Evolutionary conservation across 352 stramenopile genomes (phyloP), one percentile per base, ranked within the genome.

Genomic region (Phytopythium cucurbitacearum): DNA sequence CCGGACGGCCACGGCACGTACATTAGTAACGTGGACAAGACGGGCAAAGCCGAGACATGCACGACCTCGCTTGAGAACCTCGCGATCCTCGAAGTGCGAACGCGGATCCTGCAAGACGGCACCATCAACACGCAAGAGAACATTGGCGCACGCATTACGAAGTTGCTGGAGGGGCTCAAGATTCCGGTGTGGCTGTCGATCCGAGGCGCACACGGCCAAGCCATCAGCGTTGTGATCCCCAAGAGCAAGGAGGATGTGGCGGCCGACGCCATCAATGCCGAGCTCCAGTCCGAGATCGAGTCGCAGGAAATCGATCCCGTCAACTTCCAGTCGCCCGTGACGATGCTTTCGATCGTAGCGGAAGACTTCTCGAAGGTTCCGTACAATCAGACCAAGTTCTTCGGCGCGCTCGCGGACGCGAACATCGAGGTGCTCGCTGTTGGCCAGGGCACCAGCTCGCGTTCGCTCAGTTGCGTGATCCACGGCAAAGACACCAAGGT

Each of bases 41-140:
- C 73, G 0, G 79, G 76, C 13, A 83, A 77, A 15, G 61, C 60
- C 0, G 81, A 87, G 52, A 94, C 83, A 28, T 94, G 83, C 58
- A 91, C 80, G 6, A 94, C 83, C 11, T 94, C 83, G 33, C 58
- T 94, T 4, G 83, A 94, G 60, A 88, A 89, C 48, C 61, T 94
- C 15, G 76, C 77, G 36, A 87, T 94, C 40, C 70, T 94, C 40
- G 83, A 94, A 55, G 75, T 87, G 35, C 76, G 78, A 7, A 91
- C 81, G n/a, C 76, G 78, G 3, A 91, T 91, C 47, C 57, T 91
- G 11, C 81, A 91, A 48, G 81, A 91, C 51, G 72, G 21, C n/a
- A 51, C 65, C 13, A 51, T 69, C 46, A 70, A 80, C 32, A 64
- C 66, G 13, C 70, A 86, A 15, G 80, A 80, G 37, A 91, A 87